These are phyloP conservation scores for Metschnikowia cubensis DNA, from an alignment of 805 yeast genomes.

Conservation along the genomic window DNA sequence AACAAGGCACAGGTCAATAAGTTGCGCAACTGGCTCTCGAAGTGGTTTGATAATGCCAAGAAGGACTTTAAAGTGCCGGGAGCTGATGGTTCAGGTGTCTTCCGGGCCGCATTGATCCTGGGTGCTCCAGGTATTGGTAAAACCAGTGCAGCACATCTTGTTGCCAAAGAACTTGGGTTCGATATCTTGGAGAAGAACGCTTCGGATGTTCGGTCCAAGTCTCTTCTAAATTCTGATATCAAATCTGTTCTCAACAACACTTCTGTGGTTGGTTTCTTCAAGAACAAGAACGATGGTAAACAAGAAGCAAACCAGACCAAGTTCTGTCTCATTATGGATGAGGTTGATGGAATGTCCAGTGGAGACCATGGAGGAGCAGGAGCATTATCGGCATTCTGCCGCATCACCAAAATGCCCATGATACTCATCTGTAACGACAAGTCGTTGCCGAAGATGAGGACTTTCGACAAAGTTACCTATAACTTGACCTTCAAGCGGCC, in stretches of 20 bases:
- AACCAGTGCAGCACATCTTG: constrained; percentile 75
- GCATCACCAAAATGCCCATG: constrained; percentile 82
- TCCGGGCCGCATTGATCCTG: constrained; percentile 78
- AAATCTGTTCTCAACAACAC: constrained; percentile 74
- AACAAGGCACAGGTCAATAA: constrained; percentile 62
- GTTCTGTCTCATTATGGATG: constrained; percentile 92
- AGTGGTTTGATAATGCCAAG: constrained; percentile 64
- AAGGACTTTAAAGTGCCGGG: constrained; percentile 55
- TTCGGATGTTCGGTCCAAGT: constrained; percentile 85
- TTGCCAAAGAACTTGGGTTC: constrained; percentile 65
- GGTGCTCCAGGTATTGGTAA: constrained; percentile 89
- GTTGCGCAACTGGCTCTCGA: constrained; percentile 67
- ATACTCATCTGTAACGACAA: constrained; percentile 93
- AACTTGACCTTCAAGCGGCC: constrained; percentile 90
- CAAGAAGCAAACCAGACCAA: constrained; percentile 43
- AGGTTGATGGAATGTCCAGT: constrained; percentile 98
- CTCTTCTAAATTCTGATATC: constrained; percentile 62
- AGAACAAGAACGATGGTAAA: constrained; percentile 30
- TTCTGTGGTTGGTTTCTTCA: constrained; percentile 76
- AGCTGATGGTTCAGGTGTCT: constrained; percentile 62
- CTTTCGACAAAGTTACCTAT: constrained; percentile 78
- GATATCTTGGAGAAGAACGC: constrained; percentile 79
- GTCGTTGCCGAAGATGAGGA: constrained; percentile 90
- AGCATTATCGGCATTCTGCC: constrained; percentile 81
- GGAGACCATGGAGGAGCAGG: constrained; percentile 99